Evolutionary conservation across 768 basidiomycete genomes (phyloP).

Genomic region (Astraeus odoratus): DNA sequence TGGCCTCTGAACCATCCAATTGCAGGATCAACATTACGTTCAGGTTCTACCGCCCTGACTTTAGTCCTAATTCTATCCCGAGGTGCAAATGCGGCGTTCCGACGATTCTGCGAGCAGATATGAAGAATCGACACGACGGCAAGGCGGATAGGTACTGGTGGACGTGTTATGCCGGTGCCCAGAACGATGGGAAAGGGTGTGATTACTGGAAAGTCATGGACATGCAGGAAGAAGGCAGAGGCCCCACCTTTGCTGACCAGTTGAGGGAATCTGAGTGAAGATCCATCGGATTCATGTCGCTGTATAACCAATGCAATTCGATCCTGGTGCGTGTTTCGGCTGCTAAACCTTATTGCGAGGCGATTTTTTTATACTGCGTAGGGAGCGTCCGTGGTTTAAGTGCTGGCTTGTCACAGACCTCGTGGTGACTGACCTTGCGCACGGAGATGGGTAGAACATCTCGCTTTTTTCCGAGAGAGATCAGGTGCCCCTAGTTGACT

Average conservation of each 20-base stretch:
- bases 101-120: constrained; percentile 65
- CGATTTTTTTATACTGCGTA: background rate
- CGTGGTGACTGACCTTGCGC: too few species aligned
- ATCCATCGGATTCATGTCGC: too few species aligned
- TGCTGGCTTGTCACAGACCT: too few species aligned
- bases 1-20: constrained; percentile 42
- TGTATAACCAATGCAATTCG: too few species aligned
- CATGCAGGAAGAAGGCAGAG: constrained; percentile 59
- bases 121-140: constrained; percentile 62
- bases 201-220: constrained; percentile 70
- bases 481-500: too few species aligned
- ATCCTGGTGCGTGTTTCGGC: background rate
- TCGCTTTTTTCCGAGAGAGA: too few species aligned
- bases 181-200: constrained; percentile 81
- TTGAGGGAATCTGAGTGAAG: background rate
- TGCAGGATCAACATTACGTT: constrained; percentile 83
- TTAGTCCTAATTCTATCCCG: constrained; percentile 56
- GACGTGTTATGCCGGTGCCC: constrained; percentile 70
- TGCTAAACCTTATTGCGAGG: background rate
- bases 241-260: constrained; percentile 32
- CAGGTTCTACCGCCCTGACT: constrained; percentile 82
- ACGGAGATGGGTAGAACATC: too few species aligned
- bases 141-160: constrained; percentile 64
- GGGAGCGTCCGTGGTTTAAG: background rate
- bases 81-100: constrained; percentile 69